These are phyloP conservation scores for Pezicula carpinea DNA, from an alignment of 2,329 filamentous ascomycete genomes.

Conservation along the genomic window DNA sequence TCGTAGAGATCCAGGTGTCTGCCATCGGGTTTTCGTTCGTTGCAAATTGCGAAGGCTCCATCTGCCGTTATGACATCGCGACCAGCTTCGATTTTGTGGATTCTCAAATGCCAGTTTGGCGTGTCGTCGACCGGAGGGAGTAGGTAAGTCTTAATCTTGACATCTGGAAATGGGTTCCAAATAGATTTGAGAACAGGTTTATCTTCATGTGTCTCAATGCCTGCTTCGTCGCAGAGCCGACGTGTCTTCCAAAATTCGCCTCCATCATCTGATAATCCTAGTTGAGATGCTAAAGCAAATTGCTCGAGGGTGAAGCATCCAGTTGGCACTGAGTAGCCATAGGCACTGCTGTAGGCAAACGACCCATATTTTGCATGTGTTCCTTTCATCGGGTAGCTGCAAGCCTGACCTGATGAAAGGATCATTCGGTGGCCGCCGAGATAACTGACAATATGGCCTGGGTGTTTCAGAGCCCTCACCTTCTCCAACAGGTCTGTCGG, in stretches of 20 bases:
- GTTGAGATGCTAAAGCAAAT: constrained; percentile 69
- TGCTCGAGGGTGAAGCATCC: constrained; percentile 73
- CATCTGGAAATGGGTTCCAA: constrained; percentile 69
- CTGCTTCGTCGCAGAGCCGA: constrained; percentile 60
- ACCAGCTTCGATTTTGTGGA: constrained; percentile 55
- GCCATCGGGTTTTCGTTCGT: constrained; percentile 42
- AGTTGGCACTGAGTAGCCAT: constrained; percentile 73
- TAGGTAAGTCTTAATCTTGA: constrained; percentile 60
- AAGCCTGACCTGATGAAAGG: constrained; percentile 72
- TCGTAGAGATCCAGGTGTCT: constrained; percentile 48
- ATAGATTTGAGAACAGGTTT: constrained; percentile 59
- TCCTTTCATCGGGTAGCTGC: constrained; percentile 76
- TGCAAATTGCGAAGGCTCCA: constrained; percentile 67
- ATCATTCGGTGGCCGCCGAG: constrained; percentile 73
- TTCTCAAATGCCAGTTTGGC: constrained; percentile 67
- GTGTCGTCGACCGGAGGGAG: constrained; percentile 53
- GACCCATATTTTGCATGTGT: constrained; percentile 78
- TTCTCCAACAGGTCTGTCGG: constrained; percentile 50
- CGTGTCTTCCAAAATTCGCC: constrained; percentile 77
- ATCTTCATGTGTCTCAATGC: constrained; percentile 51
- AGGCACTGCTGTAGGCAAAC: constrained; percentile 73
- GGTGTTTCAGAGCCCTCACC: constrained; percentile 59
- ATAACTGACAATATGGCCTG: constrained; percentile 67
- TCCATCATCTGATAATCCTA: constrained; percentile 71
- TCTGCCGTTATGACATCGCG: constrained; percentile 67